Conservation (phyloP, 768 basidiomycete species). For the Russula sp. region DNA sequence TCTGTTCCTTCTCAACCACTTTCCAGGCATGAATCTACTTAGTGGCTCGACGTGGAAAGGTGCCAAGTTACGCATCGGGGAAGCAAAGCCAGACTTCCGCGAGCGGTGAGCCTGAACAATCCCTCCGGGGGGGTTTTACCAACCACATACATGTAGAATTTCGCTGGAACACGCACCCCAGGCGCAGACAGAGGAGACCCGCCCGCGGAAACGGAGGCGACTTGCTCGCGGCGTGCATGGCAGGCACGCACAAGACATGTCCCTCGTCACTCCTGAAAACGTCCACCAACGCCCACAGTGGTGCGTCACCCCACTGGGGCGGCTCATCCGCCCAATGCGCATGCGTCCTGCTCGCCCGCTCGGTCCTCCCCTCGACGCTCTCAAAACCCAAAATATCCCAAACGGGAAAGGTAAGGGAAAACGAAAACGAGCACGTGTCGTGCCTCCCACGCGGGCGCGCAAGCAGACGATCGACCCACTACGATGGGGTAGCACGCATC, state of each 20-base stretch:
- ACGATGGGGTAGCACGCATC: conserved; percentile 60
- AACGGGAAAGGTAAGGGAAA: conserved; percentile 29
- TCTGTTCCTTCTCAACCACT: background rate
- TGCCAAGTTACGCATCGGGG: conserved; percentile 74
- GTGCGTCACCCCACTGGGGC: conserved; percentile 61
- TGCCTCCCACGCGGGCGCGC: conserved; percentile 54
- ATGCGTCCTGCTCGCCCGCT: conserved; percentile 69
- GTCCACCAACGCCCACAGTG: conserved; percentile 51
- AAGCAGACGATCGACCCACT: conserved; percentile 66
- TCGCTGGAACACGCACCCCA: conserved; percentile 33
- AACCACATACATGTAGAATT: conserved; percentile 27
- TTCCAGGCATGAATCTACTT: conserved; percentile 61
- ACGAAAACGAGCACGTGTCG: conserved; percentile 39
- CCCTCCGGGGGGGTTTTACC: too few species aligned
- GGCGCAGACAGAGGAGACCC: conserved; percentile 27
- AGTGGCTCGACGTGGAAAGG: conserved; percentile 87
- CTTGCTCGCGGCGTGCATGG: conserved; percentile 35
- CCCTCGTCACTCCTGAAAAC: conserved; percentile 53
- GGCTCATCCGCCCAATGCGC: conserved; percentile 57
- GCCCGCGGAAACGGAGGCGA: conserved; percentile 41
- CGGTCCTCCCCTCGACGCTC: conserved; percentile 8
- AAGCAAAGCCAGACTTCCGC: conserved; percentile 70
- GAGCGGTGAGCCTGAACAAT: conserved; percentile 44
- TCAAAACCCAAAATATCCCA: conserved; percentile 23
- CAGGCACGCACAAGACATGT: conserved; percentile 55